Percentiles rank a stretch among this genome's conserved stretches.
Evolutionary conservation across 1,284 basidiomycete genomes (phyloP).

Genomic region (Puccinia hordei): DNA sequence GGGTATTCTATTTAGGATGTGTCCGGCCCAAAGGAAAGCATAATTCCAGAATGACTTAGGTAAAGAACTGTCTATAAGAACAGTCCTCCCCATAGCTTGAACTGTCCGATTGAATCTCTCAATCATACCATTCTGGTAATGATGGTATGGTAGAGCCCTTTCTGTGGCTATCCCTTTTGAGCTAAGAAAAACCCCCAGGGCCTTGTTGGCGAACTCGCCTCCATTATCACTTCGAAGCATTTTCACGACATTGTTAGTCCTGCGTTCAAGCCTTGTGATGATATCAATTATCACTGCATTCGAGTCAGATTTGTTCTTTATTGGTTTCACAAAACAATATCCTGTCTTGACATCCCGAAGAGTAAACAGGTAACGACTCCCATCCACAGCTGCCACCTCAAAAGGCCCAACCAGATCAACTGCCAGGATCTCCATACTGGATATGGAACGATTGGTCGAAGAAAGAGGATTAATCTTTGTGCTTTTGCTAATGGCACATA

Average conservation of each 20-base stretch:
- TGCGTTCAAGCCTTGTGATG: neutral
- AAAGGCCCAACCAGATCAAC: too few relatives aligned
- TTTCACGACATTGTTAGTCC: neutral
- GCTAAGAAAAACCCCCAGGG: neutral
- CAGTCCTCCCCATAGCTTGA: too few relatives aligned
- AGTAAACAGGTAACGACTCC: neutral
- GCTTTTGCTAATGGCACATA: too few relatives aligned
- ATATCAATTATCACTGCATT: neutral
- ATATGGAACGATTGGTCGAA: too few relatives aligned
- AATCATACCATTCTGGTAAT: constrained; percentile 21
- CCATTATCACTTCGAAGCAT: constrained; percentile 25
- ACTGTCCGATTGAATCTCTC: constrained; percentile 15
- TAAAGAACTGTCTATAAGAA: too few relatives aligned
- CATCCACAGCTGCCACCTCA: neutral
- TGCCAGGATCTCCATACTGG: too few relatives aligned
- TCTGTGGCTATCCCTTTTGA: neutral
- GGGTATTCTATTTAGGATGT: constrained; percentile 18
- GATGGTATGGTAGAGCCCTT: constrained; percentile 6
- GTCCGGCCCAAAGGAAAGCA: constrained; percentile 8
- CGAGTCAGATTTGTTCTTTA: neutral
- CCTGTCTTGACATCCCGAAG: neutral
- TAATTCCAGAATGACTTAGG: too few relatives aligned
- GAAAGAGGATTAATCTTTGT: too few relatives aligned
- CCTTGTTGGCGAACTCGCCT: neutral
- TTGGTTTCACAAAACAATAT: neutral